phyloP scores from a whole-genome alignment of 495 filamentous ascomycete genomes.

The Penicillium desertorum region DNA sequence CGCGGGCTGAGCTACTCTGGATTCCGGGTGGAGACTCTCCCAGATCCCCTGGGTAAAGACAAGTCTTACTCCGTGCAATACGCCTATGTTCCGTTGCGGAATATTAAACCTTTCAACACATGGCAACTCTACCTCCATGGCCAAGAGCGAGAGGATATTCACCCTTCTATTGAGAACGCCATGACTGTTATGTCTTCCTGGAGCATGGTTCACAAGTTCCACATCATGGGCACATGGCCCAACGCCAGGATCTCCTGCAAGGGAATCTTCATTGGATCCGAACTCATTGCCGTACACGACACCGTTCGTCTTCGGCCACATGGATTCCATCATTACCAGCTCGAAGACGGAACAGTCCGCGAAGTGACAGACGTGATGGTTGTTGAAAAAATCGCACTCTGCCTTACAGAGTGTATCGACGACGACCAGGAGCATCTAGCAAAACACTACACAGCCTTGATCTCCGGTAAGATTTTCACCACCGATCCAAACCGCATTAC shows the following conservation, averaged over 20 bases:
- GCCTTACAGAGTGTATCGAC: slow-evolving; percentile 45
- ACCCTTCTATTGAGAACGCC: slow-evolving; percentile 56
- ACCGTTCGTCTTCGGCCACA: slow-evolving; percentile 50
- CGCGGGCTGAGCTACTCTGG: slow-evolving; percentile 52
- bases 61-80: slow-evolving; percentile 53
- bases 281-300: slow-evolving; percentile 54
- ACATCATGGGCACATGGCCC: slow-evolving; percentile 56
- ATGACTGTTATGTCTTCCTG: slow-evolving; percentile 53
- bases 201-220: slow-evolving; percentile 50
- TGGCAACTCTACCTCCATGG: slow-evolving; percentile 48
- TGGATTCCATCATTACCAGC: slow-evolving; percentile 8
- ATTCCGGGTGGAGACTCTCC: slow-evolving; percentile 57
- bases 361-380: slow-evolving; percentile 53
- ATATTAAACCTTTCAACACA: slow-evolving; percentile 55
- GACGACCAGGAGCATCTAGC: slow-evolving; percentile 47
- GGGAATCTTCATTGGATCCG: slow-evolving; percentile 58
- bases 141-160: slow-evolving; percentile 39
- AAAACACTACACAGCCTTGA: slow-evolving; percentile 37
- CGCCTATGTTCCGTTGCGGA: slow-evolving; percentile 54
- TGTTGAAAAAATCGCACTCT: slow-evolving; percentile 49
- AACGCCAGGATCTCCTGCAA: slow-evolving; percentile 49
- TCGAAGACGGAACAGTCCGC: background rate
- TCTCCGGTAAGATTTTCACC: slow-evolving; percentile 54
- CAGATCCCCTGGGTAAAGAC: slow-evolving; percentile 48
- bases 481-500: slow-evolving; percentile 30